Evolutionary conservation across 2,329 filamentous ascomycete species (phyloP), one percentile per base, ranked within the genome.

Genomic region (Cladobotryum mycophilum): DNA sequence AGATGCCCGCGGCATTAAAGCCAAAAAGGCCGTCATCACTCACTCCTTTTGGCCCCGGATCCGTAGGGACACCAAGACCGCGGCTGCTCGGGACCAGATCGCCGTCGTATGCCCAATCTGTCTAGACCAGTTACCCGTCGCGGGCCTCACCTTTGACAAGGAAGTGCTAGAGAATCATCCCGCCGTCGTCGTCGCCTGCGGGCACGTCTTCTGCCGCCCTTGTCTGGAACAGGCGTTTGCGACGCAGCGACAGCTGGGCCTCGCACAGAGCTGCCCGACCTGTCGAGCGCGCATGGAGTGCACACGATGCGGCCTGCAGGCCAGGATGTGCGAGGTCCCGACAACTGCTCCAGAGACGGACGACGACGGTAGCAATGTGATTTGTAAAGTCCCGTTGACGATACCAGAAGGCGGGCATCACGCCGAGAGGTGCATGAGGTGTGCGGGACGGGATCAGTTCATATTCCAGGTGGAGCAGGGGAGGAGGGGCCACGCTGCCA

Each of bases 181-280:
- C 2, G 38, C 38, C 12, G 33, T 52, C 14, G 6, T 61, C 11
- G 42, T 59, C 4, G 25, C 51, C 14, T 64, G 61, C 45, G 61
- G 61, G 0, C 61, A 64, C 47, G 45, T 60, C 14, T 48, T 62
- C 14, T 64, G 61, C 25, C 12, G 34, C 1, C 1, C 13, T 3
- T 64, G 58, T n/a, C 41, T 54, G 3, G 5, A 4, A 20, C 3
- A 22, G 8, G 15, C 47, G 8, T 5, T 41, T 3, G 7, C 5
- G 3, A 9, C 22, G 8, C 22, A 43, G 14, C 7, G 11, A 22
- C 14, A 22, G 17, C 15, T 13, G 8, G 2, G 2, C 1, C 5
- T 5, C 13, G 22, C 35, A n/a, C 30, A 17, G n/a, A 34, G 30
- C 12, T 53, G 43, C 5, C 43, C 38, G 7, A 1, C 13, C 13